Base-by-base conservation (phyloP, 805 yeast genomes). In the Starmerella floricola region DNA sequence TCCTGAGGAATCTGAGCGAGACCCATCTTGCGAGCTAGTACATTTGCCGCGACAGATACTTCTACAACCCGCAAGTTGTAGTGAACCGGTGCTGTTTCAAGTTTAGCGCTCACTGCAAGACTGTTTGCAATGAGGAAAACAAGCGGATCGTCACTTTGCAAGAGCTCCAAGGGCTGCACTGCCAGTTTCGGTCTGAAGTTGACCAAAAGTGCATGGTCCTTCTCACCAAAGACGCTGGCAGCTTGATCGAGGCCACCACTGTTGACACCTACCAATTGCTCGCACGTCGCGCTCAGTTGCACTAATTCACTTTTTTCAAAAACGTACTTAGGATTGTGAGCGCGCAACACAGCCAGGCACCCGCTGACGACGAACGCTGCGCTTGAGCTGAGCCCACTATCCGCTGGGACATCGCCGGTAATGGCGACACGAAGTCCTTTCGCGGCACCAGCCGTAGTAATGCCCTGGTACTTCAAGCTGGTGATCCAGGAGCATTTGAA, bases 181-280 rank as follows among this genome's bases (percentile, higher is more conserved):
- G 56, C 61, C 36, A 79, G 63, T 46, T 64, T 57, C 2, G 87
- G 86, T 46, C 68, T 66, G 61, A 78, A 79, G 49, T 71, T 72
- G 16, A 79, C 73, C 49, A 70, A 67, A 41, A 78, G 59, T 1
- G 78, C 79, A 48, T 78, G 73, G 45, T 66, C 67, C 32, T 59
- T 62, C 52, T 70, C 74, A 17, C 86, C 85, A 49, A 71, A 77
- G 19, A 79, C 68, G 0, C 80, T 73, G 3, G 85, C 86, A 37
- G 79, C 70, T 60, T 79, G 86, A 56, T 79, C 86, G 80, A 79
- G 73, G 31, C 86, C 85, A n/a, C 86, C 87, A 28, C 78, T 74
- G 56, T 76, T 78, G 40, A 79, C 80, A 28, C 86, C 86, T 29
- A 79, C 74, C 41, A 73, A 73, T 59, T 78, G 82, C 55, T 79